phyloP scores from a whole-genome alignment of 768 basidiomycete genomes.

The Mycena kentingensis region DNA sequence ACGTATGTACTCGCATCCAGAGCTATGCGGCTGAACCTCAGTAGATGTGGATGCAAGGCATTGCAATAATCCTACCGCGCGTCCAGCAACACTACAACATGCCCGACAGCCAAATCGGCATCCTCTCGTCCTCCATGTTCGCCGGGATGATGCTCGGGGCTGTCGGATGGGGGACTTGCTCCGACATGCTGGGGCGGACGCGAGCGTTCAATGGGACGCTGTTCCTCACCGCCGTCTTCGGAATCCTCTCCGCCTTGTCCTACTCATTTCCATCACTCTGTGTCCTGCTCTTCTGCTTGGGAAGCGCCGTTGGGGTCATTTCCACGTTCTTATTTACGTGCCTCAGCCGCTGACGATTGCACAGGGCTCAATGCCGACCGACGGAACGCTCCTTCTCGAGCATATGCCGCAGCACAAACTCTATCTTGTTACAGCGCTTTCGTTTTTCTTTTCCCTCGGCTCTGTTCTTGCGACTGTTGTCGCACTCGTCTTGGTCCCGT shows the following conservation, averaged over 20 bases:
- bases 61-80: slow-evolving; percentile 93
- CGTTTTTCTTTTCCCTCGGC: slow-evolving; percentile 95
- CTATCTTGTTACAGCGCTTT: slow-evolving; percentile 88
- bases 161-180: slow-evolving; percentile 89
- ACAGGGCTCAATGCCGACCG: slow-evolving; percentile 95
- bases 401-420: slow-evolving; percentile 92
- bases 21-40: slow-evolving; percentile 14
- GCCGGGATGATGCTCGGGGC: slow-evolving; percentile 98
- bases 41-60: slow-evolving; percentile 93
- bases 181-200: slow-evolving; percentile 86
- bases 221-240: slow-evolving; percentile 88
- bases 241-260: slow-evolving; percentile 74
- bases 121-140: slow-evolving; percentile 86
- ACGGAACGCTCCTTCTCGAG: slow-evolving; percentile 89
- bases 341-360: not conserved
- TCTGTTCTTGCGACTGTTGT: slow-evolving; percentile 84
- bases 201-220: slow-evolving; percentile 92
- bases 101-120: slow-evolving; percentile 74
- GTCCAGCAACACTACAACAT: slow-evolving; percentile 89
- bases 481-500: slow-evolving; percentile 77
- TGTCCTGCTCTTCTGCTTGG: slow-evolving; percentile 79
- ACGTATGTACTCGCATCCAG: slow-evolving; percentile 50
- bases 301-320: slow-evolving; percentile 87
- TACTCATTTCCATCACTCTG: slow-evolving; percentile 72
- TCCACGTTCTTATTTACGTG: slow-evolving; percentile 4